Evolutionary conservation across 2,329 filamentous ascomycete species (phyloP).

Genomic region (Aureobasidium sp.): DNA sequence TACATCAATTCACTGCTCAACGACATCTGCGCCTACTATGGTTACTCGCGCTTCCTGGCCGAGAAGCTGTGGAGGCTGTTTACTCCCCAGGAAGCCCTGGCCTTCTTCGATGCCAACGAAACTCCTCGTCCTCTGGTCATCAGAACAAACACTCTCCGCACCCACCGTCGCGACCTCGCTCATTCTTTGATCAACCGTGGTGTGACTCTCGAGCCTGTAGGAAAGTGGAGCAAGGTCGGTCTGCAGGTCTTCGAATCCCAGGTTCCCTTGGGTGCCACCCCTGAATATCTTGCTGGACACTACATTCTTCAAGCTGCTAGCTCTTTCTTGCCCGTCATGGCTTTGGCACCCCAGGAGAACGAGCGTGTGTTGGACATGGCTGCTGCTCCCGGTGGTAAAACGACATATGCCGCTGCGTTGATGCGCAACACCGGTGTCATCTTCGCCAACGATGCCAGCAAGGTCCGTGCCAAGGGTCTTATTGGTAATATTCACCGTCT

Average conservation of each 20-base stretch:
- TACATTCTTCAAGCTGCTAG: slow-evolving; percentile 97
- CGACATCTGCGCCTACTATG: slow-evolving; percentile 94
- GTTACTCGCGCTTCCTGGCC: slow-evolving; percentile 89
- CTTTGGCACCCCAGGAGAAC: slow-evolving; percentile 84
- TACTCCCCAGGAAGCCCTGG: slow-evolving; percentile 85
- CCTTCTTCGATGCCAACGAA: slow-evolving; percentile 99
- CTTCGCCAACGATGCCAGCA: slow-evolving; percentile 95
- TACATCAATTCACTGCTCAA: slow-evolving; percentile 81
- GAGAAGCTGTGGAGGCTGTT: slow-evolving; percentile 94
- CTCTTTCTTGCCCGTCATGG: slow-evolving; percentile 97
- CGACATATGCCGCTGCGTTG: slow-evolving; percentile 88
- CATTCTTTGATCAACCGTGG: slow-evolving; percentile 93
- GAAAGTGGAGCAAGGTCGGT: slow-evolving; percentile 98
- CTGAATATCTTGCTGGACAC: slow-evolving; percentile 93
- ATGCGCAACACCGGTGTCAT: slow-evolving; percentile 97
- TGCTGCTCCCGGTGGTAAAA: slow-evolving; percentile 91
- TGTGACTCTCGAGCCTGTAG: slow-evolving; percentile 90
- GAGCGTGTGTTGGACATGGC: slow-evolving; percentile 94
- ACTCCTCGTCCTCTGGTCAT: slow-evolving; percentile 89
- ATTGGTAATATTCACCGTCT: slow-evolving; percentile 97
- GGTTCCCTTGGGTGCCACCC: slow-evolving; percentile 83
- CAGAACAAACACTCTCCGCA: slow-evolving; percentile 88
- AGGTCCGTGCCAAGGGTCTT: slow-evolving; percentile 86
- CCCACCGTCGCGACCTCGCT: slow-evolving; percentile 70
- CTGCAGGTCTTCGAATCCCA: slow-evolving; percentile 92